Evolutionary conservation across 2,329 filamentous ascomycete genomes (phyloP).

Genomic region (Tothia fuscella): DNA sequence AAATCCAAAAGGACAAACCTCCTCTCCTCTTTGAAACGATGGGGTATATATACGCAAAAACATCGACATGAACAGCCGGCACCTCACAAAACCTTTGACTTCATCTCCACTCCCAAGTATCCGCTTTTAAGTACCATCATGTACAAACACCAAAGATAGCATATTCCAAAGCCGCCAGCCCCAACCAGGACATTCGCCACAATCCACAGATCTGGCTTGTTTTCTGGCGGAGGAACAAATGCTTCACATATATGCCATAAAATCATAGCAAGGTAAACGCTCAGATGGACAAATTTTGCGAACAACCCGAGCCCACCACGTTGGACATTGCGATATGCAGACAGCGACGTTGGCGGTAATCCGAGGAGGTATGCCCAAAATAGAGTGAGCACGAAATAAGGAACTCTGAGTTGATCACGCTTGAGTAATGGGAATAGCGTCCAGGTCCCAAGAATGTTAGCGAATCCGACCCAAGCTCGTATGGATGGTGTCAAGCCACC

Average conservation of each 20-base stretch:
- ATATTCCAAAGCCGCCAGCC: conserved; percentile 70
- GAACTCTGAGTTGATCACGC: conserved; percentile 70
- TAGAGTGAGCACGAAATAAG: conserved; percentile 72
- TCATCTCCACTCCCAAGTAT: conserved; percentile 16
- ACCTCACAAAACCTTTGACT: conserved; percentile 1
- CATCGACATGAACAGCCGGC: not conserved
- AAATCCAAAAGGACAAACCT: not conserved
- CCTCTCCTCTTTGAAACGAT: not conserved
- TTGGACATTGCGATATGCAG: conserved; percentile 46
- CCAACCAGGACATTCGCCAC: conserved; percentile 83
- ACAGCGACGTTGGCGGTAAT: conserved; percentile 64
- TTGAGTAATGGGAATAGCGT: conserved; percentile 87
- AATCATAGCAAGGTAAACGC: conserved; percentile 67
- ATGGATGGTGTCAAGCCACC: conserved; percentile 65
- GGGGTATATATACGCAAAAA: conserved; percentile 6
- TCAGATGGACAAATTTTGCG: conserved; percentile 59
- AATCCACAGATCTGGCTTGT: conserved; percentile 89
- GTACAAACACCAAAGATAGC: conserved; percentile 85
- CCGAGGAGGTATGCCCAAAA: conserved; percentile 89
- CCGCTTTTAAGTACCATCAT: conserved; percentile 51
- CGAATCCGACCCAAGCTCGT: conserved; percentile 90
- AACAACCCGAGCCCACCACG: conserved; percentile 38
- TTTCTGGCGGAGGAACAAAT: conserved; percentile 52
- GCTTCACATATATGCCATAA: conserved; percentile 70
- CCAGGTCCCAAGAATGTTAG: conserved; percentile 80